A percentile compares a stretch with the other conserved stretches of the same genome.
These are phyloP conservation scores for Zizania palustris DNA, from an alignment of 202 grass and related monocot genomes.

Conservation along the genomic window DNA sequence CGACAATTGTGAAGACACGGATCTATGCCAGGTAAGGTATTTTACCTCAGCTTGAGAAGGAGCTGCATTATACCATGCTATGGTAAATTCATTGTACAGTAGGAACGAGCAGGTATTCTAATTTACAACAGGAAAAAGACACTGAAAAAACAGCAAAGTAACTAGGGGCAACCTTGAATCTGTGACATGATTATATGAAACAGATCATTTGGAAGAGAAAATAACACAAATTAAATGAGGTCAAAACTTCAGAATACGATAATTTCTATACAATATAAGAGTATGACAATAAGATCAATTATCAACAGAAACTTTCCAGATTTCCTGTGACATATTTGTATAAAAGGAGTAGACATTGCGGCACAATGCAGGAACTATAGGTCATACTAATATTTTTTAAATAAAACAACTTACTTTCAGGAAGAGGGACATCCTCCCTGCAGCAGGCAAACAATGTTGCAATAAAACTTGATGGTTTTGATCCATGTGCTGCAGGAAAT, in stretches of 20 bases:
- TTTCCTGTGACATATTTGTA: background rate
- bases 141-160: constrained; percentile 1
- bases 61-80: constrained; percentile 45
- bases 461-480: constrained; percentile 50
- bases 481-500: constrained; percentile 48
- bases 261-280: background rate
- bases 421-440: constrained; percentile 50
- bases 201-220: background rate
- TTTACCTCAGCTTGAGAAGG: constrained; percentile 57
- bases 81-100: constrained; percentile 7
- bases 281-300: background rate
- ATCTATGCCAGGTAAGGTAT: constrained; percentile 72
- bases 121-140: constrained; percentile 14
- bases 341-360: background rate
- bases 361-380: background rate
- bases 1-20: constrained; percentile 60
- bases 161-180: background rate
- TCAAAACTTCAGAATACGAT: background rate
- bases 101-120: background rate
- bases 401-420: constrained; percentile 52
- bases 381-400: background rate
- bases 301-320: constrained; percentile 1
- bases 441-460: constrained; percentile 48
- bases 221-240: background rate
- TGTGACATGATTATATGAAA: background rate